These are phyloP conservation scores for Miamiensis avidus DNA, from an alignment of 169 alveolate species.

Conservation along the genomic window DNA sequence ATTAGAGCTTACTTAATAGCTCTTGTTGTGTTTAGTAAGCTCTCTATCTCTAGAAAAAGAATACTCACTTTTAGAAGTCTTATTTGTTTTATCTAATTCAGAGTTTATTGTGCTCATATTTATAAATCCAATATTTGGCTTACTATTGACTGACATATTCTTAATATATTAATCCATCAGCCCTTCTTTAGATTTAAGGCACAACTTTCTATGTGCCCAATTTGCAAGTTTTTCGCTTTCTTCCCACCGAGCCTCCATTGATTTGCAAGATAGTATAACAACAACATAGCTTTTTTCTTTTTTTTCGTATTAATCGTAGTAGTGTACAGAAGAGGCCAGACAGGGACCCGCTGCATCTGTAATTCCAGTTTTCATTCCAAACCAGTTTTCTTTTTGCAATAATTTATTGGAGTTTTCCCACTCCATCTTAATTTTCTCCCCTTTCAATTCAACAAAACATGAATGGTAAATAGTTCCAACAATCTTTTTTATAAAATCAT, in stretches of 20 bases:
- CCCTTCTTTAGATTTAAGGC: no score
- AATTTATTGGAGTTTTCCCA: constrained; percentile 30
- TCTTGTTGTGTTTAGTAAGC: no score
- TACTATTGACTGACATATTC: no score
- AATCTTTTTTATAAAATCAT: constrained; percentile 23
- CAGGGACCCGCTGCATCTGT: constrained; percentile 30
- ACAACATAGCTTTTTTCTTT: background rate
- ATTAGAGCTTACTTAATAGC: no score
- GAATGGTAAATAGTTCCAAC: constrained; percentile 11
- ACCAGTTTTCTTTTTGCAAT: constrained; percentile 3
- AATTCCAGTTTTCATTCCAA: constrained; percentile 17
- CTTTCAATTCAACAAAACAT: background rate
- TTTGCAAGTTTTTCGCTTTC: background rate
- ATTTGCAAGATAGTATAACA: no score
- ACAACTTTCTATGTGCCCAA: background rate
- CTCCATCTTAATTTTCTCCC: background rate
- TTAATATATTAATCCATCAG: no score
- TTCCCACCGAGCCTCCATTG: background rate
- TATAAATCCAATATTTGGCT: no score
- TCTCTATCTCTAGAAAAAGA: no score
- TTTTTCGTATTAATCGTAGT: background rate
- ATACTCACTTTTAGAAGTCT: no score
- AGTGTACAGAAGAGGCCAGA: background rate
- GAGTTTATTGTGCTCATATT: no score
- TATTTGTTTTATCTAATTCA: no score